phyloP scores from a whole-genome alignment of 306 rosid genomes.

The Prunus mongolica region DNA sequence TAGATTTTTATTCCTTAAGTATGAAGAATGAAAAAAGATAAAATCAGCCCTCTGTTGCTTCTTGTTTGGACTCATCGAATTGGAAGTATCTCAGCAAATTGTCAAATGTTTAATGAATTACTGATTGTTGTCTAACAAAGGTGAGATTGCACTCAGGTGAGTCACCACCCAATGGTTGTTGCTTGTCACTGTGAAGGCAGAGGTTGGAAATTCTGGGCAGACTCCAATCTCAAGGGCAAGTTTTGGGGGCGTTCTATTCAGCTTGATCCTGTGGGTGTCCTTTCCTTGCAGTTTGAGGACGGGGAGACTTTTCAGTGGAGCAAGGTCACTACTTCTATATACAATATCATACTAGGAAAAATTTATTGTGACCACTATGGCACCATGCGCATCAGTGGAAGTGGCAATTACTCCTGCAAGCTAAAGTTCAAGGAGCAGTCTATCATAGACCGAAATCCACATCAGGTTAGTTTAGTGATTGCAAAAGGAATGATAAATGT shows the following conservation, averaged over 20 bases:
- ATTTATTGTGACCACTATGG: constrained; percentile 97
- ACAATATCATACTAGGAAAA: constrained; percentile 93
- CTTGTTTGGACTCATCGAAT: constrained; percentile 3
- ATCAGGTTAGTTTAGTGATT: constrained; percentile 60
- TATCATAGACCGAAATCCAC: constrained; percentile 92
- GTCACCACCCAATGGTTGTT: constrained; percentile 98
- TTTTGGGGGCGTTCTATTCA: constrained; percentile 99
- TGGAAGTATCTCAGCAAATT: constrained; percentile 11
- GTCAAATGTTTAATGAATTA: constrained; percentile 16
- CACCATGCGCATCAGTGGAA: constrained; percentile 94
- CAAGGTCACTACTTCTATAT: constrained; percentile 98
- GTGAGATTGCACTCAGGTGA: constrained; percentile 57
- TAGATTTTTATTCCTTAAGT: not conserved
- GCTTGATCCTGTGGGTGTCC: constrained; percentile 94
- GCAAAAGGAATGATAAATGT: constrained; percentile 6
- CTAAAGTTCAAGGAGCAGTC: constrained; percentile 99
- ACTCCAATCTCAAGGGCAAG: constrained; percentile 94
- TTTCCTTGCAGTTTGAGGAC: constrained; percentile 84
- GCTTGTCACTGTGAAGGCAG: constrained; percentile 97
- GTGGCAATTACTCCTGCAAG: constrained; percentile 91
- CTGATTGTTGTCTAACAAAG: constrained; percentile 41
- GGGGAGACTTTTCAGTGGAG: constrained; percentile 96
- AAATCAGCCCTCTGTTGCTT: constrained; percentile 15
- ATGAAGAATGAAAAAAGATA: not conserved
- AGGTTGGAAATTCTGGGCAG: constrained; percentile 97